Conservation (phyloP, 2,329 filamentous ascomycete genomes). For the Microdochium trichocladiopsis region DNA sequence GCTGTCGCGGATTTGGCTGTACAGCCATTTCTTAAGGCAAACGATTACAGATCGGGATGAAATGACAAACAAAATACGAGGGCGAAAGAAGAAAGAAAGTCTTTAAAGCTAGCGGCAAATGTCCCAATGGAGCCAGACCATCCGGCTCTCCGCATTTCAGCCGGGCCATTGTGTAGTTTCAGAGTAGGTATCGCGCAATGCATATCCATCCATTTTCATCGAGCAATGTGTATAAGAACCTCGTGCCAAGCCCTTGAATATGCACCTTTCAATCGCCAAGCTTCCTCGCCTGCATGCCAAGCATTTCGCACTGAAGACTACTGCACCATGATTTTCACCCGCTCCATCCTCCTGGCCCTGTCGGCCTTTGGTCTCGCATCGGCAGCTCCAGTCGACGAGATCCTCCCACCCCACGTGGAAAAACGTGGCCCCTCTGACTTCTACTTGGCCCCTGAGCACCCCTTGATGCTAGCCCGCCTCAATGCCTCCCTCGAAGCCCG, state of each 20-base stretch:
- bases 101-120: background rate
- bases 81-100: background rate
- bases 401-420: background rate
- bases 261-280: background rate
- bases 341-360: background rate
- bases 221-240: background rate
- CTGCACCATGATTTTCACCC: background rate
- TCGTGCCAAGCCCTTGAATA: background rate
- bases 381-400: background rate
- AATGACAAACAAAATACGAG: background rate
- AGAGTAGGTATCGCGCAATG: background rate
- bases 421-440: background rate
- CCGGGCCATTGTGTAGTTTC: background rate
- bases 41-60: background rate
- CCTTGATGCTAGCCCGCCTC: background rate
- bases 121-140: background rate
- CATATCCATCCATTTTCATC: background rate
- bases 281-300: background rate
- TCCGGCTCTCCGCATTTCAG: background rate
- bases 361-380: background rate
- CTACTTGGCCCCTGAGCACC: background rate
- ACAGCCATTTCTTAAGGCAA: background rate
- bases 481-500: background rate
- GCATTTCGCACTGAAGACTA: background rate
- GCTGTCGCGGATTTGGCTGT: background rate